Evolutionary conservation across 2,329 filamentous ascomycete species (phyloP).

Genomic region (Cercospora sesami): DNA sequence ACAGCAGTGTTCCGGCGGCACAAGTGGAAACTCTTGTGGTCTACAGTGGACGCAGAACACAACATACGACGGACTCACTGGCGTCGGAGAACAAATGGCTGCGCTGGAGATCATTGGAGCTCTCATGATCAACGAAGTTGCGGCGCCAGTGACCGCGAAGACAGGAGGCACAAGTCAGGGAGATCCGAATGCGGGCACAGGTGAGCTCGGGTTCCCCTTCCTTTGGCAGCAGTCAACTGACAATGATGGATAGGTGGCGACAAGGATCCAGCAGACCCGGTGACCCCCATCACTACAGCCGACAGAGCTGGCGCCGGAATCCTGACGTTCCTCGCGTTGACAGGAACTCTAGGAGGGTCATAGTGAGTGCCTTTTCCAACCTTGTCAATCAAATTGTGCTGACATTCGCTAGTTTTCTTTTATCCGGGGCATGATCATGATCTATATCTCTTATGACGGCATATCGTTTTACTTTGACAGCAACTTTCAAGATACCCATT

Average conservation of each 20-base stretch:
- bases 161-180: conserved; percentile 57
- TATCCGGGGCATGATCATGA: not conserved
- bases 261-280: conserved; percentile 33
- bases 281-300: conserved; percentile 53
- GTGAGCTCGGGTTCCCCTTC: conserved; percentile 5
- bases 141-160: conserved; percentile 47
- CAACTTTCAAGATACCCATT: not conserved
- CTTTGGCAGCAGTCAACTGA: not conserved
- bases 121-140: conserved; percentile 40
- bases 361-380: conserved; percentile 4
- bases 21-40: conserved; percentile 48
- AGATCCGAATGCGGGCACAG: conserved; percentile 46
- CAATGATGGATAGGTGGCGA: conserved; percentile 18
- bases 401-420: not conserved
- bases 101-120: conserved; percentile 54
- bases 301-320: conserved; percentile 67
- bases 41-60: conserved; percentile 43
- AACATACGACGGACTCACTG: conserved; percentile 49
- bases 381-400: not conserved
- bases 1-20: conserved; percentile 53
- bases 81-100: conserved; percentile 60
- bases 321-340: conserved; percentile 28
- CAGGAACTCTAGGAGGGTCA: conserved; percentile 23
- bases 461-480: not conserved
- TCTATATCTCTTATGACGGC: not conserved